These are phyloP conservation scores for Aspergillus fumigatiaffinis DNA, from an alignment of 2,329 filamentous ascomycete species.

Conservation along the genomic window DNA sequence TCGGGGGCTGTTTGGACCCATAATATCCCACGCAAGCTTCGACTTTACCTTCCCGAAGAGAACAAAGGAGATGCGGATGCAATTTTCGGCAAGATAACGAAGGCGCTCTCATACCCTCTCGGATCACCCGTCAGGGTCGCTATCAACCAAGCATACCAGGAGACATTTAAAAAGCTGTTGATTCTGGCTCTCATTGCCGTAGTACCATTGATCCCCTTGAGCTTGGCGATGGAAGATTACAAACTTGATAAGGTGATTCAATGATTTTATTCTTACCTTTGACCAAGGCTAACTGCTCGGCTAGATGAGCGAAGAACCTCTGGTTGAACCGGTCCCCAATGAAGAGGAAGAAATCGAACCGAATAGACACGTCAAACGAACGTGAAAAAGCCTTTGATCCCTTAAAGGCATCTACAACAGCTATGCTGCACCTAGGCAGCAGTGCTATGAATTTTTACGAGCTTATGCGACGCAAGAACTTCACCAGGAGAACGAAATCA, in stretches of 20 bases:
- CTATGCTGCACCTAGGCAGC: neutral
- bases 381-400: conserved; percentile 11
- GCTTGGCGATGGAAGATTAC: conserved; percentile 56
- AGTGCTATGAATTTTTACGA: neutral
- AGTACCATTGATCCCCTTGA: conserved; percentile 55
- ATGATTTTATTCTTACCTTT: neutral
- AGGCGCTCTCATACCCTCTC: conserved; percentile 56
- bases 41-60: conserved; percentile 48
- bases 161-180: conserved; percentile 59
- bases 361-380: conserved; percentile 24
- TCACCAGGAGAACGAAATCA: neutral
- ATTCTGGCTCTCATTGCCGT: conserved; percentile 52
- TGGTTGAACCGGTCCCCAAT: conserved; percentile 9
- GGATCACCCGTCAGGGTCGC: conserved; percentile 56
- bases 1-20: conserved; percentile 63
- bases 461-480: neutral
- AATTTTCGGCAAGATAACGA: conserved; percentile 51
- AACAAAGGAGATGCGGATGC: conserved; percentile 37
- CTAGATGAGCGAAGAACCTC: conserved; percentile 26
- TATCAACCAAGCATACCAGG: conserved; percentile 62
- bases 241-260: conserved; percentile 48
- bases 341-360: conserved; percentile 14
- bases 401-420: neutral
- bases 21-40: conserved; percentile 52
- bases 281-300: conserved; percentile 6